phyloP scores from a whole-genome alignment of 2,329 filamentous ascomycete genomes.

The Stachybotrys elegans region DNA sequence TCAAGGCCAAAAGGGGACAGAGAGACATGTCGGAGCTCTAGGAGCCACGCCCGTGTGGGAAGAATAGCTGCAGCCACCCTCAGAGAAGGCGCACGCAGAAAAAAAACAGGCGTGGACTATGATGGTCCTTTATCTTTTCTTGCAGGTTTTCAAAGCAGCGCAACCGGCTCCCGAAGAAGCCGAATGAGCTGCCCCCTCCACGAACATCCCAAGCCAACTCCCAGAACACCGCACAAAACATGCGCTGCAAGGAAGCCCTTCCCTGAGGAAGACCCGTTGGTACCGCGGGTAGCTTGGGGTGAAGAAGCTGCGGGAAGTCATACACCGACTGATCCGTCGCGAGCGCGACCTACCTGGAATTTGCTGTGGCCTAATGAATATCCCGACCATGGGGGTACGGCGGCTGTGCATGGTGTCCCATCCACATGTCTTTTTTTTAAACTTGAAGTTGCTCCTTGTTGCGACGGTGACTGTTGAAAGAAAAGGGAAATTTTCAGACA shows the following conservation, averaged over 20 bases:
- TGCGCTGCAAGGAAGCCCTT: conserved; percentile 27
- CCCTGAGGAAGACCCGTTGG: conserved; percentile 28
- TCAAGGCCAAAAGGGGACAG: no score
- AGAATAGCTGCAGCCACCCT: no score
- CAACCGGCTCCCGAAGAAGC: background rate
- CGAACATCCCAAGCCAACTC: conserved; percentile 24
- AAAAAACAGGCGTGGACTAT: conserved; percentile 44
- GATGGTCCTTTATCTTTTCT: conserved; percentile 43
- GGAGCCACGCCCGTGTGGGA: conserved; percentile 47
- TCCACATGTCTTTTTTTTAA: no score
- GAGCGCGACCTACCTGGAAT: no score
- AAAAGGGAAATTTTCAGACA: no score
- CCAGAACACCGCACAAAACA: conserved; percentile 30
- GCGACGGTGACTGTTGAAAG: no score
- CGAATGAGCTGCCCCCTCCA: background rate
- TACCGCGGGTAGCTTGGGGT: conserved; percentile 24
- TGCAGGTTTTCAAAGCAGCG: conserved; percentile 26
- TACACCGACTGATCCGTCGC: no score
- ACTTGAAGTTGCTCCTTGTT: no score
- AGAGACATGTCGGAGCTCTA: conserved; percentile 38
- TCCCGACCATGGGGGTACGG: no score
- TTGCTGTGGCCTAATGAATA: no score
- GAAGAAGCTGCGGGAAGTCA: background rate
- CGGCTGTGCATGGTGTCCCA: no score
- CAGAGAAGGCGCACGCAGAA: no score